phyloP scores from a whole-genome alignment of 768 basidiomycete genomes.

The Galerina marginata region DNA sequence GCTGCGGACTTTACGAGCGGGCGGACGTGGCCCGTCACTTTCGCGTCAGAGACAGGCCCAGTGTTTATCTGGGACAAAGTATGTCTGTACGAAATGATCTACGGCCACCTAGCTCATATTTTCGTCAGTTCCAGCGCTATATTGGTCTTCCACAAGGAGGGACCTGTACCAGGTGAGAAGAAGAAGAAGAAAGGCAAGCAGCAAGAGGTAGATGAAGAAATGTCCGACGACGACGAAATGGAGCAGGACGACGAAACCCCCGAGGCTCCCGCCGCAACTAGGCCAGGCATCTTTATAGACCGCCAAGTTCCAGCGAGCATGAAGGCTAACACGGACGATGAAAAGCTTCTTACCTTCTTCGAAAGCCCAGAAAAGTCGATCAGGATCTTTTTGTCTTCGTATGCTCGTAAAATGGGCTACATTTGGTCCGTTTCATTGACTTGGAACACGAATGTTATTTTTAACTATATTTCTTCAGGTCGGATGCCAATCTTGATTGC shows the following conservation, averaged over 20 bases:
- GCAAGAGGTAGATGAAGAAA: constrained; percentile 33
- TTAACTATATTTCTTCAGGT: constrained; percentile 32
- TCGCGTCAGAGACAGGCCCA: constrained; percentile 39
- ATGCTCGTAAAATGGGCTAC: constrained; percentile 69
- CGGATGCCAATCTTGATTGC: constrained; percentile 44
- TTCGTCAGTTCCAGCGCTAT: constrained; percentile 60
- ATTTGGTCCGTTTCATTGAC: constrained; percentile 56
- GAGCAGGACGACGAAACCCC: constrained; percentile 8
- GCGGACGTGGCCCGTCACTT: constrained; percentile 43
- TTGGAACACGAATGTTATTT: neutral
- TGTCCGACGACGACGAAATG: constrained; percentile 21
- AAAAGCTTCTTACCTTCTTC: constrained; percentile 60
- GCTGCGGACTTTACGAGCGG: constrained; percentile 58
- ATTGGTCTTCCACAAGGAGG: constrained; percentile 49
- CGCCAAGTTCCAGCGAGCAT: constrained; percentile 9
- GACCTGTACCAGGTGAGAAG: constrained; percentile 9
- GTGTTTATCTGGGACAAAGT: constrained; percentile 71
- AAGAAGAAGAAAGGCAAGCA: constrained; percentile 34
- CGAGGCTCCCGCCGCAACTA: neutral
- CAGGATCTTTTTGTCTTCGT: constrained; percentile 73
- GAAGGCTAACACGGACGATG: constrained; percentile 45
- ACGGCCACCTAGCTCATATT: constrained; percentile 1
- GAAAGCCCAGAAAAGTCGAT: constrained; percentile 62
- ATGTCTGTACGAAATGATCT: constrained; percentile 11
- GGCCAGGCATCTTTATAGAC: constrained; percentile 11